Percentiles rank a stretch among this genome's conserved stretches.
phyloP scores from a whole-genome alignment of 129 eudicot genomes.

The Flaveria robusta region DNA sequence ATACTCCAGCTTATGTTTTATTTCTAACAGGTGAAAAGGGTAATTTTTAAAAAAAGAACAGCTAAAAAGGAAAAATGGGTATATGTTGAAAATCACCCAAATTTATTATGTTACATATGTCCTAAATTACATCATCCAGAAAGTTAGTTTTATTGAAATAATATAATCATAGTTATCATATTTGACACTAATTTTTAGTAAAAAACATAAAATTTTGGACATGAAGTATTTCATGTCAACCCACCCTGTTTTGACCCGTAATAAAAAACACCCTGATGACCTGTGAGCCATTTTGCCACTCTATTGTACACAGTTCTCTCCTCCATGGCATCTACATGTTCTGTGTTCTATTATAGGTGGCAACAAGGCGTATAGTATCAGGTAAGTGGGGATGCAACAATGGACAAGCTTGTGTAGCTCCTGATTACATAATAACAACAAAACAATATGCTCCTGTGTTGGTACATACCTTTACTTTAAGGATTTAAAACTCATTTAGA shows the following conservation, averaged over 20 bases:
- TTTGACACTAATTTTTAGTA: background rate
- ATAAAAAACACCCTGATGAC: background rate
- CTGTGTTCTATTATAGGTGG: constrained; percentile 45
- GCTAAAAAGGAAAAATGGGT: background rate
- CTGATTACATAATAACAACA: constrained; percentile 75
- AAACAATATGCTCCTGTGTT: constrained; percentile 66
- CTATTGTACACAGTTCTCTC: background rate
- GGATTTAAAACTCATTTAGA: background rate
- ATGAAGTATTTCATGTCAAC: background rate
- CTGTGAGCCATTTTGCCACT: constrained; percentile 5
- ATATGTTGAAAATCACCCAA: background rate
- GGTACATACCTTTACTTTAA: constrained; percentile 42
- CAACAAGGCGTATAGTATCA: constrained; percentile 51
- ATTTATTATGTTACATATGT: constrained; percentile 3
- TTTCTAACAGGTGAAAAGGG: background rate
- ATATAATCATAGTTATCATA: background rate
- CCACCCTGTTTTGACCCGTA: background rate
- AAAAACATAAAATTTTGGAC: background rate
- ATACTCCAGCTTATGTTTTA: background rate
- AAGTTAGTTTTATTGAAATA: background rate
- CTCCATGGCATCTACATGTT: background rate
- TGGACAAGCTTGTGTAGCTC: constrained; percentile 81
- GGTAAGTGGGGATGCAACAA: constrained; percentile 88
- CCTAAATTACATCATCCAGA: background rate
- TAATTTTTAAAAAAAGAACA: background rate